phyloP scores from a whole-genome alignment of 768 basidiomycete genomes.

The Aureoboletus auriporus region DNA sequence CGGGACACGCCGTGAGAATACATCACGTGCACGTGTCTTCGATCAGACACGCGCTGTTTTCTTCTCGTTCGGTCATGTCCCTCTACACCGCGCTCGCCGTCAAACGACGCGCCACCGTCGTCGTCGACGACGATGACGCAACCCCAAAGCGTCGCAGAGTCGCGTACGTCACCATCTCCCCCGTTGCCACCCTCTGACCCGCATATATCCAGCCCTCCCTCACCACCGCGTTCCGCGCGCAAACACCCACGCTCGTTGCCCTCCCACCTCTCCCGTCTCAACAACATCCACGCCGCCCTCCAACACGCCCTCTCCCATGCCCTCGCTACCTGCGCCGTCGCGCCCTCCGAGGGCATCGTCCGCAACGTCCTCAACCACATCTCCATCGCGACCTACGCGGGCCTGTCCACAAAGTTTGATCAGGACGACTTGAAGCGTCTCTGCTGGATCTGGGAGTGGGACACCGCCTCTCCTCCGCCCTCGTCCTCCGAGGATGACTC shows the following conservation, averaged over 20 bases:
- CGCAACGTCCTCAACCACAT: slow-evolving; percentile 77
- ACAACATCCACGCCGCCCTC: slow-evolving; percentile 60
- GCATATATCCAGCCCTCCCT: slow-evolving; percentile 43
- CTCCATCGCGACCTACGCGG: slow-evolving; percentile 65
- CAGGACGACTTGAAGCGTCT: slow-evolving; percentile 69
- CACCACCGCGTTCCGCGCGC: slow-evolving; percentile 52
- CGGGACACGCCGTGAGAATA: slow-evolving; percentile 22
- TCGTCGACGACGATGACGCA: slow-evolving; percentile 47
- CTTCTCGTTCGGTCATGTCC: slow-evolving; percentile 5
- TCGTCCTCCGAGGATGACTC: slow-evolving; percentile 46
- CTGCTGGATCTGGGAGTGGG: slow-evolving; percentile 92
- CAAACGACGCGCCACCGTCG: slow-evolving; percentile 48
- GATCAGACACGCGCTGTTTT: slow-evolving; percentile 12
- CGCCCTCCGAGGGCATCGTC: slow-evolving; percentile 69
- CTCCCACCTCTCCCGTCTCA: slow-evolving; percentile 55
- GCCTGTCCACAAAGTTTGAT: slow-evolving; percentile 59
- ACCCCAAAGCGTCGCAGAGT: slow-evolving; percentile 67
- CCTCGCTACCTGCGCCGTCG: slow-evolving; percentile 75
- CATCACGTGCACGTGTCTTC: slow-evolving; percentile 32
- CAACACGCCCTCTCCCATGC: slow-evolving; percentile 85
- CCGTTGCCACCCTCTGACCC: slow-evolving; percentile 2
- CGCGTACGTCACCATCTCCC: slow-evolving; percentile 33
- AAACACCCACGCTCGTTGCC: slow-evolving; percentile 42
- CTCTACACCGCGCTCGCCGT: slow-evolving; percentile 43
- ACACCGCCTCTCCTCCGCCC: slow-evolving; percentile 39